Conservation (phyloP, 2,329 filamentous ascomycete species). For the Botryotinia narcissicola region DNA sequence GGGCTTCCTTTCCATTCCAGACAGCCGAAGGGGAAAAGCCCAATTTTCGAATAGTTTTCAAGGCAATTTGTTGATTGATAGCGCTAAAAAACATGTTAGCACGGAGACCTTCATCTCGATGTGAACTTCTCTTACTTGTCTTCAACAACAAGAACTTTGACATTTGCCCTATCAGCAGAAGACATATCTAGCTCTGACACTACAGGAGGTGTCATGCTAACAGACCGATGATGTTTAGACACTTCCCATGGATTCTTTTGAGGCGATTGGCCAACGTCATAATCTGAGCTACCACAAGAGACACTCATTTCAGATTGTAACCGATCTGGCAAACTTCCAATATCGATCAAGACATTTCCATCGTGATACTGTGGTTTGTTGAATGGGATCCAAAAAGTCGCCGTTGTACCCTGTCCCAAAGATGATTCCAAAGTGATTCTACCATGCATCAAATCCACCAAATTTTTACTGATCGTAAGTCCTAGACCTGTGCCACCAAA, state of each 20-base stretch:
- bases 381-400: conserved; percentile 75
- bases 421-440: conserved; percentile 68
- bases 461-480: conserved; percentile 76
- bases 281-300: conserved; percentile 66
- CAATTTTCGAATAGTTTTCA: conserved; percentile 71
- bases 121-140: conserved; percentile 61
- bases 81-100: conserved; percentile 40
- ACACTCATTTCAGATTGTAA: conserved; percentile 62
- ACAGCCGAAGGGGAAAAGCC: conserved; percentile 69
- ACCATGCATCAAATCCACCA: conserved; percentile 77
- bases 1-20: conserved; percentile 76
- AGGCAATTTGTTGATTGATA: conserved; percentile 74
- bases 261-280: conserved; percentile 48
- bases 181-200: conserved; percentile 51
- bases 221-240: conserved; percentile 22
- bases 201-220: conserved; percentile 33
- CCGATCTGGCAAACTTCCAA: conserved; percentile 65
- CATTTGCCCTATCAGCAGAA: conserved; percentile 56
- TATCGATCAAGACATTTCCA: conserved; percentile 53
- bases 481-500: conserved; percentile 79
- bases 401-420: conserved; percentile 67
- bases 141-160: conserved; percentile 75
- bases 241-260: conserved; percentile 32
- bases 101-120: background rate
- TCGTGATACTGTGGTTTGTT: conserved; percentile 60